Evolutionary conservation across 2,329 filamentous ascomycete genomes (phyloP).

Genomic region (Rutstroemia sp.): DNA sequence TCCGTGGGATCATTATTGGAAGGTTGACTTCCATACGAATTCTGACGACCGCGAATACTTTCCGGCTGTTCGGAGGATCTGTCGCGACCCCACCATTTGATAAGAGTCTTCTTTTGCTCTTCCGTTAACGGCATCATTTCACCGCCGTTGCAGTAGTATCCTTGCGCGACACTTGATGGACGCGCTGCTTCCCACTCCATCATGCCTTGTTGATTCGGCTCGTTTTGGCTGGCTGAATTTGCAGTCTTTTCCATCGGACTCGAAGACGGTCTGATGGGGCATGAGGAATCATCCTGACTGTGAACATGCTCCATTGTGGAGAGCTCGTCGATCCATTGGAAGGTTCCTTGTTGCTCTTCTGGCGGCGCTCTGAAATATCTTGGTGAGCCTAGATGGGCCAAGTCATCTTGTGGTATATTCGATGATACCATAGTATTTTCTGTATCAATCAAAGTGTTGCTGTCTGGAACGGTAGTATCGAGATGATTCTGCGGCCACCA

Average conservation of each 20-base stretch:
- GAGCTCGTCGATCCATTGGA: background rate
- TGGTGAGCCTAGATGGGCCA: background rate
- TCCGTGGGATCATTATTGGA: background rate
- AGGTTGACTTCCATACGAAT: background rate
- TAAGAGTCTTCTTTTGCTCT: conserved; percentile 4
- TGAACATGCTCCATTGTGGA: background rate
- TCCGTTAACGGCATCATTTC: conserved; percentile 5
- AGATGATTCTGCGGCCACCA: background rate
- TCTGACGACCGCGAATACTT: conserved; percentile 6
- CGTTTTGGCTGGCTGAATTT: background rate
- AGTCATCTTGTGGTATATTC: background rate
- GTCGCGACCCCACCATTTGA: conserved; percentile 9
- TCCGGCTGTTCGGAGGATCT: conserved; percentile 6
- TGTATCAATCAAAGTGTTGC: background rate
- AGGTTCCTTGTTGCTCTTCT: too few relatives aligned
- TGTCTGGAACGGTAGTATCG: background rate
- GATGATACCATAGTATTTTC: background rate
- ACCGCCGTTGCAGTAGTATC: background rate
- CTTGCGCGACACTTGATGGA: conserved; percentile 3
- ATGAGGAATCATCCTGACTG: background rate
- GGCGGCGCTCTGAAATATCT: background rate
- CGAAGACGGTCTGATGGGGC: background rate
- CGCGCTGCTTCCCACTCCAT: conserved; percentile 8
- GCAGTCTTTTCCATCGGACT: conserved; percentile 8
- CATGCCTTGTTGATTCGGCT: background rate